Conservation (phyloP, 345 rosid species). For the Mercurialis annua region DNA sequence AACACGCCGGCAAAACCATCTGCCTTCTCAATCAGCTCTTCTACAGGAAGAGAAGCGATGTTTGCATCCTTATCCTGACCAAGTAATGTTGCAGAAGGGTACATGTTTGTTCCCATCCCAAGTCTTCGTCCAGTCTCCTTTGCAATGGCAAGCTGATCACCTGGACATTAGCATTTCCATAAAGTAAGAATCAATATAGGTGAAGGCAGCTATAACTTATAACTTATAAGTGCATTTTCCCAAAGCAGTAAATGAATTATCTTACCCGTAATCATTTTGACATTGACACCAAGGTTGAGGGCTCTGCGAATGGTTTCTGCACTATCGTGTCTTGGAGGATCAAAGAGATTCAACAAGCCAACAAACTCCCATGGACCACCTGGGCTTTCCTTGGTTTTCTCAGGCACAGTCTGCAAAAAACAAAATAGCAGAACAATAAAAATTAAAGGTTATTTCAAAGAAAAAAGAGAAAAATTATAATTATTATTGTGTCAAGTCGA, state of each 20-base stretch:
- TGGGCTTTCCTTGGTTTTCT: slow-evolving; percentile 27
- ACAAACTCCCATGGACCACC: slow-evolving; percentile 34
- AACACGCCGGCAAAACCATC: slow-evolving; percentile 34
- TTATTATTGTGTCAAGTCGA: not conserved
- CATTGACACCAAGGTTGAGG: slow-evolving; percentile 33
- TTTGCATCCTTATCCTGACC: slow-evolving; percentile 27
- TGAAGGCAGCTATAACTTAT: not conserved
- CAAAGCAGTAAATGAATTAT: not conserved
- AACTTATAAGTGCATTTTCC: not conserved
- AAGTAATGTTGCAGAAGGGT: slow-evolving; percentile 26
- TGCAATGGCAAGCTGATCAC: slow-evolving; percentile 32
- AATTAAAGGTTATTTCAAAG: not conserved
- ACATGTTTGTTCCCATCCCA: slow-evolving; percentile 35
- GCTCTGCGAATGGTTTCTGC: slow-evolving; percentile 57
- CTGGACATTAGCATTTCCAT: slow-evolving; percentile 6
- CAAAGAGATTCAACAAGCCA: slow-evolving; percentile 47
- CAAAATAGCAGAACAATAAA: not conserved
- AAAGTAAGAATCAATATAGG: slow-evolving; percentile 1
- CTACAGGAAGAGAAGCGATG: slow-evolving; percentile 25
- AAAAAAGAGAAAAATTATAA: not conserved
- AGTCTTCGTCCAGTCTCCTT: slow-evolving; percentile 34
- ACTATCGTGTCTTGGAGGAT: slow-evolving; percentile 64
- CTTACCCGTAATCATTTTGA: slow-evolving; percentile 34
- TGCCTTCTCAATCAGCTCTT: slow-evolving; percentile 33
- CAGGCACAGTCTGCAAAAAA: slow-evolving; percentile 23